These are phyloP conservation scores for Globisporangium camurandrum DNA, from an alignment of 352 stramenopile genomes.

Conservation along the genomic window DNA sequence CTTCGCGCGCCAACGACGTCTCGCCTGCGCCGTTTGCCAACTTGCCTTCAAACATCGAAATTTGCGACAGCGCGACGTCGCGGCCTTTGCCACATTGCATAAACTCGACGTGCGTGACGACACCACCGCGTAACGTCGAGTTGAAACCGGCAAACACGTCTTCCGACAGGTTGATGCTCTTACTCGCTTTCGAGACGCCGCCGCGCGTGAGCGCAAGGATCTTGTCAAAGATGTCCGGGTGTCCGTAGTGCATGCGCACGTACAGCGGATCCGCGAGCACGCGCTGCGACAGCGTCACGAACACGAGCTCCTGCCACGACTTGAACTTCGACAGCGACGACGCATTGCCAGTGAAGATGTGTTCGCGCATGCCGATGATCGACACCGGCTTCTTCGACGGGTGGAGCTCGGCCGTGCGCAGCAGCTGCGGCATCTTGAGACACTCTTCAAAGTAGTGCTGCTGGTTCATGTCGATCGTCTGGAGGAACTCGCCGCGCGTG, in stretches of 20 bases:
- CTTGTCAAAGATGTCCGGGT: conserved; percentile 83
- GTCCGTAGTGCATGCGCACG: conserved; percentile 78
- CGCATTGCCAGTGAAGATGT: conserved; percentile 83
- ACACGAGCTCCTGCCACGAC: conserved; percentile 80
- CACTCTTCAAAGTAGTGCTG: conserved; percentile 84
- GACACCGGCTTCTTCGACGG: conserved; percentile 59
- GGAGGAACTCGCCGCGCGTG: conserved; percentile 75
- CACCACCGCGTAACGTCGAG: conserved; percentile 58
- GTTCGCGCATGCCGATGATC: conserved; percentile 83
- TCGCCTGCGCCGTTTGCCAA: conserved; percentile 76
- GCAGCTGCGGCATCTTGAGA: conserved; percentile 78
- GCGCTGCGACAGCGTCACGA: conserved; percentile 78
- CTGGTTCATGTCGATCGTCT: conserved; percentile 89
- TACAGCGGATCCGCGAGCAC: conserved; percentile 69
- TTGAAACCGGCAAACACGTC: conserved; percentile 86
- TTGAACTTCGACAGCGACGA: conserved; percentile 83
- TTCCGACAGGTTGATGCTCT: conserved; percentile 82
- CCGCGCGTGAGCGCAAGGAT: conserved; percentile 65
- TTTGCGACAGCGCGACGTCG: conserved; percentile 80
- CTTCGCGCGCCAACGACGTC: conserved; percentile 67
- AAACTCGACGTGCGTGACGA: conserved; percentile 79
- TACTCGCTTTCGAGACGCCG: conserved; percentile 72
- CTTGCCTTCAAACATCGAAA: conserved; percentile 86
- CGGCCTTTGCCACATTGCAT: conserved; percentile 84
- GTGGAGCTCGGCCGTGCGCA: conserved; percentile 64